Conservation (phyloP, 192 early-diverging fungal genomes). For the Geosiphon pyriformis region DNA sequence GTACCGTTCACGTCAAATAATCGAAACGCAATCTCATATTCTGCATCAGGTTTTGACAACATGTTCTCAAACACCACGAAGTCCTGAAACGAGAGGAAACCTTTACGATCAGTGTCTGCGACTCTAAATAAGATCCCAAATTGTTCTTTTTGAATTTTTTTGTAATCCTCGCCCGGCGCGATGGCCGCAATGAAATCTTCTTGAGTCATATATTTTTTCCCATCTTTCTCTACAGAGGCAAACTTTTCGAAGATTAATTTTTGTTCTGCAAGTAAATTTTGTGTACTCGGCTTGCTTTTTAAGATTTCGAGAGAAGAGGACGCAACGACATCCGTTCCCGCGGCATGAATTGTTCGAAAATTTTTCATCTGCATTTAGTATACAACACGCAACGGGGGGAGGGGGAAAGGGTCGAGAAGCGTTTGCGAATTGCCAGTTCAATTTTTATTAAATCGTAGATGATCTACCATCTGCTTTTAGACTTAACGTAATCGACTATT, state of each 20-base stretch:
- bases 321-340: neutral
- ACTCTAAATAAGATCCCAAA: constrained; percentile 54
- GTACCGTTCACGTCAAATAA: constrained; percentile 56
- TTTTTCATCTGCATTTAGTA: neutral
- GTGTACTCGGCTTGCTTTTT: neutral
- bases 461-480: too few relatives aligned
- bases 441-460: too few relatives aligned
- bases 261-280: constrained; percentile 19
- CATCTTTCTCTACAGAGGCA: constrained; percentile 48
- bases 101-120: constrained; percentile 47
- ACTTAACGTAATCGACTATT: too few relatives aligned
- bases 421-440: too few relatives aligned
- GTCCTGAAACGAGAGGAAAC: constrained; percentile 50
- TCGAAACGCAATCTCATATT: constrained; percentile 67
- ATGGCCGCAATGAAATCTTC: constrained; percentile 57
- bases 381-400: too few relatives aligned
- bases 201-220: constrained; percentile 48
- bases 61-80: constrained; percentile 60
- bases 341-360: neutral
- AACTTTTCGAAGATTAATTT: constrained; percentile 43
- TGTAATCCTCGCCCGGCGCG: constrained; percentile 50
- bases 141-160: constrained; percentile 49
- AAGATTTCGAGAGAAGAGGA: neutral
- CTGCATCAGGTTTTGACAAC: constrained; percentile 60
- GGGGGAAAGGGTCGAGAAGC: too few relatives aligned